phyloP scores from a whole-genome alignment of 306 rosid genomes.

The Cercis canadensis region DNA sequence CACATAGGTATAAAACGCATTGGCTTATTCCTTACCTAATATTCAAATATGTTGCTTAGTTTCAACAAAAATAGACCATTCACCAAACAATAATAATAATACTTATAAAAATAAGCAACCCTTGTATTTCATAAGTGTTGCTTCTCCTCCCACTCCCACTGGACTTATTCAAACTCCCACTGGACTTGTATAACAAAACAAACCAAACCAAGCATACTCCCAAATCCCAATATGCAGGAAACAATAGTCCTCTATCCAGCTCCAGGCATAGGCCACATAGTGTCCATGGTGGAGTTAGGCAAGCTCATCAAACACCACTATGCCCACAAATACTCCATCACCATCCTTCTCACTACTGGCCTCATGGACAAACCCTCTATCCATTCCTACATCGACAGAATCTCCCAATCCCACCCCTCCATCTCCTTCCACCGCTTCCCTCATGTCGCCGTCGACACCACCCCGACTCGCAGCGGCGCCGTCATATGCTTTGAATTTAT shows the following conservation, averaged over 20 bases:
- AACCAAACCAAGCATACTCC: no score
- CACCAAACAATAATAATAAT: no score
- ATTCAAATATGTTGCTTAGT: no score
- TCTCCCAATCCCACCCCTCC: conserved; percentile 36
- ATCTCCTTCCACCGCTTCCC: conserved; percentile 38
- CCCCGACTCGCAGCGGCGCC: background rate
- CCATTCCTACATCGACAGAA: conserved; percentile 16
- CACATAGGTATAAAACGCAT: no score
- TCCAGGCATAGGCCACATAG: conserved; percentile 43
- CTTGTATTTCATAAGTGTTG: no score
- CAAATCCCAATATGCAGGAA: background rate
- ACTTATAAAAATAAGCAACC: no score
- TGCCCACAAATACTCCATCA: conserved; percentile 31
- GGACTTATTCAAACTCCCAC: no score
- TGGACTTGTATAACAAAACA: no score
- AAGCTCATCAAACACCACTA: conserved; percentile 39
- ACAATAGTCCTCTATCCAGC: conserved; percentile 33
- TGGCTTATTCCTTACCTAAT: no score
- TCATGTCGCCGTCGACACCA: background rate
- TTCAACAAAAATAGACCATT: no score
- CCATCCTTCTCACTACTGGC: conserved; percentile 39
- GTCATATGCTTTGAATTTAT: conserved; percentile 5
- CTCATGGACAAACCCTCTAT: background rate
- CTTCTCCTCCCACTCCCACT: no score
- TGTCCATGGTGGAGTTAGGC: conserved; percentile 48